Conservation (phyloP, 306 rosid species). For the Castanopsis chinensis region DNA sequence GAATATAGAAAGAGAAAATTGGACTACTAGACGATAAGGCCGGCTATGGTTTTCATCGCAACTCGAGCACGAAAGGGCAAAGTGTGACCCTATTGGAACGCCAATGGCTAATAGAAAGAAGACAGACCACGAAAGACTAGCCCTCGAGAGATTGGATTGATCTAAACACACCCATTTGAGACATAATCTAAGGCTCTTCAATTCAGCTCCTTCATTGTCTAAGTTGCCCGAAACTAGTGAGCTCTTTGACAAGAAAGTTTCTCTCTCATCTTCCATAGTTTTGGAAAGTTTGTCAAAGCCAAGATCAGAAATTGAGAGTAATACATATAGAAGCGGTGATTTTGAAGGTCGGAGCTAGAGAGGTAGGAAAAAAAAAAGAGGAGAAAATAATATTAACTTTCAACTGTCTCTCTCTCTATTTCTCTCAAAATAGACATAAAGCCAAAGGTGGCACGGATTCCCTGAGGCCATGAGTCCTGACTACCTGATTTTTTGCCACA, state of each 20-base stretch:
- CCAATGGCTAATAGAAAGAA: slow-evolving; percentile 51
- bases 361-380: not conserved
- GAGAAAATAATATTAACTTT: not conserved
- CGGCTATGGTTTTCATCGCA: slow-evolving; percentile 69
- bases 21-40: slow-evolving; percentile 72
- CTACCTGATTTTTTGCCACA: not conserved
- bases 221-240: not conserved
- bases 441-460: not conserved
- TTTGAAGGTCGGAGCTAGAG: not conserved
- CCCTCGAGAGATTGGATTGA: slow-evolving; percentile 49
- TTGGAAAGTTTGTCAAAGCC: slow-evolving; percentile 5
- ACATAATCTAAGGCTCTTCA: slow-evolving; percentile 44
- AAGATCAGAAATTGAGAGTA: slow-evolving; percentile 12
- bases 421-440: not conserved
- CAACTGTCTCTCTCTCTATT: not conserved
- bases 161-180: slow-evolving; percentile 70
- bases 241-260: slow-evolving; percentile 1
- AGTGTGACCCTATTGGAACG: slow-evolving; percentile 62
- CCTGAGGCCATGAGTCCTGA: too few relatives aligned
- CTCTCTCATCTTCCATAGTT: slow-evolving; percentile 57
- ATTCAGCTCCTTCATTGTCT: slow-evolving; percentile 33
- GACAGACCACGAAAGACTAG: slow-evolving; percentile 61
- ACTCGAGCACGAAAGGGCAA: slow-evolving; percentile 55
- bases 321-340: slow-evolving; percentile 16
- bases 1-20: slow-evolving; percentile 54